Evolutionary conservation across 805 yeast species (phyloP).

Genomic region (Yarrowia keelungensis): DNA sequence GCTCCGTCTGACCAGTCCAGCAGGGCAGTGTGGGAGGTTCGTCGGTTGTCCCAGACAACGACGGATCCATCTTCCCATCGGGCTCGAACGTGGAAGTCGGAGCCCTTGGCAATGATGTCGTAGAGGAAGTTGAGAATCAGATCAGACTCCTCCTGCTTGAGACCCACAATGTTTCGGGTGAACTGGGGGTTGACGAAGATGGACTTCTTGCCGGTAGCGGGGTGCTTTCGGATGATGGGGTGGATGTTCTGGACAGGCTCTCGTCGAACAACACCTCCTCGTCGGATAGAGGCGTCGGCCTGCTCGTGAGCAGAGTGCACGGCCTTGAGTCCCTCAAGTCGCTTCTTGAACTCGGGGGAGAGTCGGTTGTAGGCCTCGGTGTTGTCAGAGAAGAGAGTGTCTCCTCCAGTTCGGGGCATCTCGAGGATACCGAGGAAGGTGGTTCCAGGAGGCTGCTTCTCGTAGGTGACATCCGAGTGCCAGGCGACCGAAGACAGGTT

Average conservation of each 20-base stretch:
- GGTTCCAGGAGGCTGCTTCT: conserved; percentile 73
- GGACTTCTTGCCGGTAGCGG: conserved; percentile 65
- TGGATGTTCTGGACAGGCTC: conserved; percentile 59
- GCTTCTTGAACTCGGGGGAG: conserved; percentile 67
- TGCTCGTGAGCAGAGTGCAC: conserved; percentile 69
- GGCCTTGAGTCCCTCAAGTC: conserved; percentile 66
- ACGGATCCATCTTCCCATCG: conserved; percentile 75
- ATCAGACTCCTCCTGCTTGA: conserved; percentile 72
- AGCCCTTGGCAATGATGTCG: conserved; percentile 57
- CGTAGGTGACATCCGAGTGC: conserved; percentile 81
- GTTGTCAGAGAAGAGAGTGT: conserved; percentile 77
- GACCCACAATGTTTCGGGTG: conserved; percentile 66
- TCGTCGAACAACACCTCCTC: conserved; percentile 55
- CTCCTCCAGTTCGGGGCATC: conserved; percentile 72
- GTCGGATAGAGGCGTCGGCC: conserved; percentile 49
- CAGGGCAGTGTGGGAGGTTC: conserved; percentile 70
- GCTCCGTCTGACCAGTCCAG: conserved; percentile 74
- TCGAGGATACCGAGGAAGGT: conserved; percentile 72
- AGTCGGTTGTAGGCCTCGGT: conserved; percentile 74
- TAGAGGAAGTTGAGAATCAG: conserved; percentile 55
- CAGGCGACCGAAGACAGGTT: conserved; percentile 52
- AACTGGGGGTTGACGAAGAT: conserved; percentile 63
- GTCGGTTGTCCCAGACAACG: conserved; percentile 79
- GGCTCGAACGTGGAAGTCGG: conserved; percentile 74
- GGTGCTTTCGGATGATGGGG: conserved; percentile 66